A percentile compares a stretch with the other conserved stretches of the same genome.
These are phyloP conservation scores for Paecilomyces niveus DNA, from an alignment of 2,329 filamentous ascomycete genomes.

Conservation along the genomic window DNA sequence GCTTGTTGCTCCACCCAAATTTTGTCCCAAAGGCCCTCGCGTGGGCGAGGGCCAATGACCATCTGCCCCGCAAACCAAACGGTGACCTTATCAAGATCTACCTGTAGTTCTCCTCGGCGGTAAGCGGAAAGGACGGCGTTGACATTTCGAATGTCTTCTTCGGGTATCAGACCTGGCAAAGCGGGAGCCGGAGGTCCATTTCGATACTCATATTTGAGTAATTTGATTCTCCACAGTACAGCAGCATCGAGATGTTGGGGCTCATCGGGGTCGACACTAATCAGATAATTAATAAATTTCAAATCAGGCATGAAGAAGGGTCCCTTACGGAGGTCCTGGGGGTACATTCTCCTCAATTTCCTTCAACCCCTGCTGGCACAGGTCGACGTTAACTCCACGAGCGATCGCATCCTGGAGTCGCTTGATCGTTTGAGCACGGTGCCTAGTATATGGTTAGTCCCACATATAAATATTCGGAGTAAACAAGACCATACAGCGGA, in stretches of 20 bases:
- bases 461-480: neutral
- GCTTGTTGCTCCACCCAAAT: neutral
- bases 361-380: neutral
- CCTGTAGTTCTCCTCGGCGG: neutral
- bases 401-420: neutral
- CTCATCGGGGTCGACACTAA: neutral
- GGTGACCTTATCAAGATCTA: neutral
- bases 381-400: neutral
- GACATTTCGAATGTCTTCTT: neutral
- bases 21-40: neutral
- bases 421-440: neutral
- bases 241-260: neutral
- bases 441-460: neutral
- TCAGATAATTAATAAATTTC: neutral
- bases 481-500: neutral
- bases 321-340: neutral
- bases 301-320: neutral
- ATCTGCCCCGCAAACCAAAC: neutral
- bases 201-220: neutral
- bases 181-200: neutral
- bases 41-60: neutral
- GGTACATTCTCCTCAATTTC: neutral
- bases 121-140: neutral
- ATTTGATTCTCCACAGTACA: neutral
- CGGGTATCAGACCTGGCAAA: neutral